Evolutionary conservation across 768 basidiomycete species (phyloP).

Genomic region (Paxillus rubicundulus): DNA sequence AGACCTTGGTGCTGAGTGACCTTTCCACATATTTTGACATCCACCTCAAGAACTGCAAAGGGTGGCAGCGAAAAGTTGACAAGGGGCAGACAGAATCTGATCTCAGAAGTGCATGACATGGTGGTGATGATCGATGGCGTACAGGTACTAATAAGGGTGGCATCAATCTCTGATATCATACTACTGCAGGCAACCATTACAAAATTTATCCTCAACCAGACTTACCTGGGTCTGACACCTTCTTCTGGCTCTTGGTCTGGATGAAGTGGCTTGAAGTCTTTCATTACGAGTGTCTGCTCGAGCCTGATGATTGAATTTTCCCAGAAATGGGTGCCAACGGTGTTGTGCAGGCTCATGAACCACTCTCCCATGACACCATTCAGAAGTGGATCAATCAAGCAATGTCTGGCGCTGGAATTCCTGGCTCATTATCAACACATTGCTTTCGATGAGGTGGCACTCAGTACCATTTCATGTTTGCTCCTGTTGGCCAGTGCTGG

Average conservation of each 20-base stretch:
- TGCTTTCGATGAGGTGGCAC: neutral
- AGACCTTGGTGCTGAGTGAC: constrained; percentile 6
- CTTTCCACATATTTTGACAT: constrained; percentile 18
- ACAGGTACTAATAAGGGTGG: neutral
- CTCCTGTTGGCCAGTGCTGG: constrained; percentile 36
- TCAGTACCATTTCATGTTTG: constrained; percentile 37
- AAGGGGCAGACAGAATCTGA: constrained; percentile 22
- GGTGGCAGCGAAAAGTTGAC: constrained; percentile 24
- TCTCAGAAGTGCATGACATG: constrained; percentile 12
- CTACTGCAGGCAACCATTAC: constrained; percentile 27
- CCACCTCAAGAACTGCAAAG: constrained; percentile 19
- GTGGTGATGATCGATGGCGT: neutral
- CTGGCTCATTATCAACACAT: constrained; percentile 26
- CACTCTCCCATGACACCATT: constrained; percentile 28
- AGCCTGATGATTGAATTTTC: constrained; percentile 33
- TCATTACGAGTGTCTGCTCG: constrained; percentile 11
- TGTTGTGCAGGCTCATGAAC: constrained; percentile 18
- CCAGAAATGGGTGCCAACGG: constrained; percentile 28
- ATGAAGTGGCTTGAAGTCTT: constrained; percentile 4
- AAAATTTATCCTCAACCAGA: constrained; percentile 36
- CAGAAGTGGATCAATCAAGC: constrained; percentile 31
- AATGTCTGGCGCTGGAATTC: neutral
- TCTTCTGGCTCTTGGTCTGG: constrained; percentile 25
- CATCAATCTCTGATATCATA: neutral
- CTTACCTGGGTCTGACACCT: constrained; percentile 29